Evolutionary conservation across 2,329 filamentous ascomycete species (phyloP), one percentile per base, ranked within the genome.

Genomic region (Talaromyces rugulosus): DNA sequence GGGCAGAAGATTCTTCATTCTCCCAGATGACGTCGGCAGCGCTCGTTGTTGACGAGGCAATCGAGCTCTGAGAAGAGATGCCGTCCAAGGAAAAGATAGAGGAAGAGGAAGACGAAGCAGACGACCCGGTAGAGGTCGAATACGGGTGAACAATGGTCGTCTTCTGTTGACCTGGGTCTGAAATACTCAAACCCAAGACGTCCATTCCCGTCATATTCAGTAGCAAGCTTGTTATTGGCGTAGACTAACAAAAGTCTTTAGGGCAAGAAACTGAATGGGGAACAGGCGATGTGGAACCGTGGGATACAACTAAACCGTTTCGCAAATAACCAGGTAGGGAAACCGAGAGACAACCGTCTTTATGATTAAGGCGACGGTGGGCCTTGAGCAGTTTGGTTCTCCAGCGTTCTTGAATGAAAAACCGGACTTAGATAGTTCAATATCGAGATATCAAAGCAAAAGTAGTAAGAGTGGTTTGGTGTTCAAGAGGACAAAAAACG

Each of bases 41-140:
- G 71, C 83, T 82, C 63, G 85, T 82, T 60, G 86, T 82, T 60
- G 86, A 87, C 47, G 87, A 87, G 64, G 88, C 87, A 69, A 89
- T 86, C 59, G 89, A 91, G 65, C 82, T 82, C 77, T 91, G 88
- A 23, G 86, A 87, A 61, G 87, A 88, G 57, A 82, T 72, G 47
- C 76, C 75, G 71, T 85, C 84, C 71, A 89, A 83, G 67, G 91
- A 95, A 82, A 91, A 95, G 69, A 92, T 83, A 36, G 91, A 95
- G 61, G 87, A 85, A 62, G 88, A 85, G 23, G 90, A 92, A 61
- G 89, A 89, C 33, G 90, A 92, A 62, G 89, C 86, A 68, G 89
- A 90, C 61, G 89, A 89, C 71, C 88, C 86, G 81, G 92, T 79
- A 50, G 89, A 88, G 63, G 87, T 85, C 73, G 85, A 85, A 77